Conservation (phyloP, 2,329 filamentous ascomycete genomes). For the Neofusicoccum sp. region DNA sequence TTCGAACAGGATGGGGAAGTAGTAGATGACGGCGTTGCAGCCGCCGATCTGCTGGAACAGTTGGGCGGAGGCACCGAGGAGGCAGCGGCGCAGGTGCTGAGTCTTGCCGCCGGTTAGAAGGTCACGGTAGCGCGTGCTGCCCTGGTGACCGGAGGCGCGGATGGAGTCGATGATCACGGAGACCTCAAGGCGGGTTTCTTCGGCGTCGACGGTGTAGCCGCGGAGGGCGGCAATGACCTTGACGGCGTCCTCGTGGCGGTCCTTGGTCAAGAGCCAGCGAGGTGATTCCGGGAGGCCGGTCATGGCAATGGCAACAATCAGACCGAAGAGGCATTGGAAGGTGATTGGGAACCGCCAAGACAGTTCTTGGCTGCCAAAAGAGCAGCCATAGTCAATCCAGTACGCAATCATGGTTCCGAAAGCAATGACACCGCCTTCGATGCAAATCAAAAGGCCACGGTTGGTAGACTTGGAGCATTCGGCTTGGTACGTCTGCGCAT, state of each 20-base stretch:
- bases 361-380: conserved; percentile 30
- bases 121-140: conserved; percentile 48
- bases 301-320: conserved; percentile 46
- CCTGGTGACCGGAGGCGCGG: conserved; percentile 40
- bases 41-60: conserved; percentile 61
- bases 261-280: conserved; percentile 57
- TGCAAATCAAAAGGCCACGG: conserved; percentile 60
- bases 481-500: conserved; percentile 53
- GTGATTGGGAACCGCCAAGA: conserved; percentile 54
- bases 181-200: conserved; percentile 58
- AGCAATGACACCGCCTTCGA: conserved; percentile 54
- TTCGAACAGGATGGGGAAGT: conserved; percentile 42
- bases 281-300: conserved; percentile 57
- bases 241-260: conserved; percentile 48
- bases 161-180: conserved; percentile 62
- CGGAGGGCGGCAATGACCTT: conserved; percentile 53
- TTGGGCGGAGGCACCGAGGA: conserved; percentile 59
- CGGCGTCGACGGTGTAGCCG: conserved; percentile 49
- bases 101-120: conserved; percentile 62
- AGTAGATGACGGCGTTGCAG: conserved; percentile 49
- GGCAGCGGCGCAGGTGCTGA: conserved; percentile 63
- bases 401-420: conserved; percentile 54
- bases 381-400: conserved; percentile 43
- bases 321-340: conserved; percentile 52
- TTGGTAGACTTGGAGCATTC: conserved; percentile 56